These are phyloP conservation scores for Schwanniomyces vanrijiae DNA, from an alignment of 805 yeast species.

Conservation along the genomic window DNA sequence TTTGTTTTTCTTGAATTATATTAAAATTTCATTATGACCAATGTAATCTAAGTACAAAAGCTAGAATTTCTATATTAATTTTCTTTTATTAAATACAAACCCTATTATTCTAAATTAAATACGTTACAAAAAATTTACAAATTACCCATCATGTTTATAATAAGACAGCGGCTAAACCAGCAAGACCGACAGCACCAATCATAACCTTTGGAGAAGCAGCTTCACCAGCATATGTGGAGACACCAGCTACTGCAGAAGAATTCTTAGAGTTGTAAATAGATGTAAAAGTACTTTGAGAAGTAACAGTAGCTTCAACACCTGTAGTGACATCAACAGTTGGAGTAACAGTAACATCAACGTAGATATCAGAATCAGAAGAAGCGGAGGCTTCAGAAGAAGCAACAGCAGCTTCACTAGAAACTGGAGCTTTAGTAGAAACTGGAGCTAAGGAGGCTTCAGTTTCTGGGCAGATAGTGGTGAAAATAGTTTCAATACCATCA, in stretches of 20 bases:
- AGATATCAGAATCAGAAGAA: constrained; percentile 27
- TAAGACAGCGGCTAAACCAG: constrained; percentile 42
- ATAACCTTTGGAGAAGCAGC: constrained; percentile 27
- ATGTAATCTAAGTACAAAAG: too few species aligned
- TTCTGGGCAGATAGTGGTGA: constrained; percentile 38
- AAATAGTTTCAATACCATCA: constrained; percentile 30
- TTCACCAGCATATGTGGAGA: constrained; percentile 29
- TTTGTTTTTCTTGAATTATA: too few species aligned
- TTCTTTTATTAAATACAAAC: neutral
- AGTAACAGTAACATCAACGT: constrained; percentile 51
- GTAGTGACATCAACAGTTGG: constrained; percentile 49
- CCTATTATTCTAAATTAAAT: neutral
- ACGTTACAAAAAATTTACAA: neutral
- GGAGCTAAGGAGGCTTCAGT: constrained; percentile 16
- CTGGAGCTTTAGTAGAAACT: constrained; percentile 9
- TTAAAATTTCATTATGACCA: too few species aligned
- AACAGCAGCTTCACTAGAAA: constrained; percentile 8
- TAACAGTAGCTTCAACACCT: constrained; percentile 44
- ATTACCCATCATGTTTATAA: constrained; percentile 17
- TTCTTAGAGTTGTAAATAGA: constrained; percentile 25
- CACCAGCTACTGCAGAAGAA: constrained; percentile 15
- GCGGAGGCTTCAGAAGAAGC: constrained; percentile 11
- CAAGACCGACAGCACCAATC: constrained; percentile 40
- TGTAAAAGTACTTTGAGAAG: constrained; percentile 38
- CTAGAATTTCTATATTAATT: neutral